phyloP scores from a whole-genome alignment of 768 basidiomycete species.

The Panaeolus papilionaceus region DNA sequence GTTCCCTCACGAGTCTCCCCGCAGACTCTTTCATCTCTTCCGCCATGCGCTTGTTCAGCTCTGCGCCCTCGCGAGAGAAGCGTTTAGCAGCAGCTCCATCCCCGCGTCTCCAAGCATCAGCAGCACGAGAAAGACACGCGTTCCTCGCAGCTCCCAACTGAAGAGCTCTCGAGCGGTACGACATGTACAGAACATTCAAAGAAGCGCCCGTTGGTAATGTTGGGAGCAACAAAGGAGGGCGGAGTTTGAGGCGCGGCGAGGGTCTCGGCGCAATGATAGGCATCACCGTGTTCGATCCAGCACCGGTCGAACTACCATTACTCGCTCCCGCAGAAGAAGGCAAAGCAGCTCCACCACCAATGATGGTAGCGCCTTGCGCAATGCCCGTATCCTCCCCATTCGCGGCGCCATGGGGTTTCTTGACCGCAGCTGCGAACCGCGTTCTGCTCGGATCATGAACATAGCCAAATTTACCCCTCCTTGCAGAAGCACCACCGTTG shows the following conservation, averaged over 20 bases:
- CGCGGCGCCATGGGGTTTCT: constrained; percentile 53
- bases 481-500: constrained; percentile 40
- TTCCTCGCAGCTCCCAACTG: constrained; percentile 95
- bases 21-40: constrained; percentile 88
- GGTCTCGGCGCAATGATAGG: constrained; percentile 80
- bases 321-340: constrained; percentile 56
- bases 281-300: constrained; percentile 60
- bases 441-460: constrained; percentile 87
- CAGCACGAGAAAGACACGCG: constrained; percentile 92
- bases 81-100: constrained; percentile 96
- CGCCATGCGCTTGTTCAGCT: constrained; percentile 91
- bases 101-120: constrained; percentile 94
- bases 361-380: constrained; percentile 36
- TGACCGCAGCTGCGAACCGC: constrained; percentile 90
- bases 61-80: constrained; percentile 93
- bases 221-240: constrained; percentile 83
- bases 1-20: constrained; percentile 81
- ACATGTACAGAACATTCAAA: constrained; percentile 84
- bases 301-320: constrained; percentile 65
- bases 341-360: constrained; percentile 41
- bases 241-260: constrained; percentile 86
- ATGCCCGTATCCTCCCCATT: constrained; percentile 27
- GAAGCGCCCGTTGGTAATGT: constrained; percentile 87
- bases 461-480: constrained; percentile 49
- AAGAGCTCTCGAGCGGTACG: constrained; percentile 85